Evolutionary conservation across 2,329 filamentous ascomycete species (phyloP).

Genomic region (Orbilia brochopaga): DNA sequence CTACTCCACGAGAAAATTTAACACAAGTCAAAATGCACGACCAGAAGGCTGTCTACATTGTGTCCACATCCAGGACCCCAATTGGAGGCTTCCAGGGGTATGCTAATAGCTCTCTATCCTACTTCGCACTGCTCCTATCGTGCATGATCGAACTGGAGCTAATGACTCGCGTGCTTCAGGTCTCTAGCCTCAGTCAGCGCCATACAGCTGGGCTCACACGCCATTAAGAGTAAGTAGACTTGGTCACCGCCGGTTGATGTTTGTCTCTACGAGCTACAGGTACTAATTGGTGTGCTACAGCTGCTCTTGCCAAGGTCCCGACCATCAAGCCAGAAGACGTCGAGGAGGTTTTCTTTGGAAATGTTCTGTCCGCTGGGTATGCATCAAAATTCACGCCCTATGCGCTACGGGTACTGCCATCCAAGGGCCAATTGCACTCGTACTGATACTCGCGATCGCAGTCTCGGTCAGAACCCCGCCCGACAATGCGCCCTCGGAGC

Average conservation of each 20-base stretch:
- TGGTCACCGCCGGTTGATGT: no score
- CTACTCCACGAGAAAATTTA: slow-evolving; percentile 1
- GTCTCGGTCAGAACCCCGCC: slow-evolving; percentile 93
- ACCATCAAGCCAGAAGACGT: slow-evolving; percentile 87
- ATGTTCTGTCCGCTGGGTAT: slow-evolving; percentile 95
- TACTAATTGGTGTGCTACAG: slow-evolving; percentile 57
- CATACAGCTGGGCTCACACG: slow-evolving; percentile 82
- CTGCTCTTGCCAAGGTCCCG: slow-evolving; percentile 82
- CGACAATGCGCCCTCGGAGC: slow-evolving; percentile 90
- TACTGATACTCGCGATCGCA: slow-evolving; percentile 58
- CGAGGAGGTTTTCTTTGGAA: slow-evolving; percentile 96
- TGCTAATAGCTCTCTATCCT: slow-evolving; percentile 54
- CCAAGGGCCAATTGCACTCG: background rate
- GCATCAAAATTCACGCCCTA: slow-evolving; percentile 55
- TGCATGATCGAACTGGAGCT: slow-evolving; percentile 13
- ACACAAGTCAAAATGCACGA: slow-evolving; percentile 17
- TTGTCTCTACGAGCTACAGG: no score
- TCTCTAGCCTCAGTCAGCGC: slow-evolving; percentile 87
- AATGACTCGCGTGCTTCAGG: slow-evolving; percentile 61
- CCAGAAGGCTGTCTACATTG: slow-evolving; percentile 80
- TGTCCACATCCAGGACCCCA: slow-evolving; percentile 87
- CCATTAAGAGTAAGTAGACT: slow-evolving; percentile 77
- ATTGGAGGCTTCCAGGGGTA: slow-evolving; percentile 94
- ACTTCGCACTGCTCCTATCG: slow-evolving; percentile 1
- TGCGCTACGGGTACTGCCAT: slow-evolving; percentile 8